Base-by-base conservation (phyloP, 257 asterid genomes). In the Capsicum chinense region DNA sequence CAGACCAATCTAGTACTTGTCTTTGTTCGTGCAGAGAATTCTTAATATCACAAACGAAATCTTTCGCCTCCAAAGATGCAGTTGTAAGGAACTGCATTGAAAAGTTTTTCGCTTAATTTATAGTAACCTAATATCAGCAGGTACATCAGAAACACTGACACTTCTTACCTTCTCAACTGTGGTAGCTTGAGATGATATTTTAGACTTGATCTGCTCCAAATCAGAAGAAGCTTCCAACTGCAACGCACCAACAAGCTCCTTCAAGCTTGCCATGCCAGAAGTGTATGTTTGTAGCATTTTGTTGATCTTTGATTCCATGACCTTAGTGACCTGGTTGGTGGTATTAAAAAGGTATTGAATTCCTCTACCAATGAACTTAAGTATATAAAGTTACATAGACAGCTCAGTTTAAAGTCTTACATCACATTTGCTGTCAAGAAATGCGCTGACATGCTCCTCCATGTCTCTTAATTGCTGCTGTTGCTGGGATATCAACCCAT, bases 401-500 rank as follows among this genome's bases (percentile, higher is more conserved):
- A 44, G 21, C 50, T 81, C 78, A 26, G 50, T 50, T 56, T 78
- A 82, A 9, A 56, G 12, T 56, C 93, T 89, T 91, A 93, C 98
- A 64, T 93, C 86, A 84, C 85, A 83, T 91, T 94, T 94, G 81
- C 84, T 85, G 57, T 89, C 94, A 85, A 92, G 92, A 88, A 92
- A 94, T 82, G 90, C 84, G 85, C 64, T 76, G 86, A 78, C 86
- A 78, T 88, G 79, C 86, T 90, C 91, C 83, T 91, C 92, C 73
- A 91, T 88, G 89, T 88, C 56, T 90, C 85, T 88, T 66, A 94
- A 83, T 79, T 94, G 97, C 82, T 87, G 91, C 62, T 94, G 93
- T 85, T 94, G 98, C 87, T 93, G 90, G 69, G 92, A 88, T 16
- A 91, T 88, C 73, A 95, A 91, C 85, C 91, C 87, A 57, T 89